These are phyloP conservation scores for Sorghum bicolor DNA, from an alignment of 176 grass and related monocot genomes.

Conservation along the genomic window DNA sequence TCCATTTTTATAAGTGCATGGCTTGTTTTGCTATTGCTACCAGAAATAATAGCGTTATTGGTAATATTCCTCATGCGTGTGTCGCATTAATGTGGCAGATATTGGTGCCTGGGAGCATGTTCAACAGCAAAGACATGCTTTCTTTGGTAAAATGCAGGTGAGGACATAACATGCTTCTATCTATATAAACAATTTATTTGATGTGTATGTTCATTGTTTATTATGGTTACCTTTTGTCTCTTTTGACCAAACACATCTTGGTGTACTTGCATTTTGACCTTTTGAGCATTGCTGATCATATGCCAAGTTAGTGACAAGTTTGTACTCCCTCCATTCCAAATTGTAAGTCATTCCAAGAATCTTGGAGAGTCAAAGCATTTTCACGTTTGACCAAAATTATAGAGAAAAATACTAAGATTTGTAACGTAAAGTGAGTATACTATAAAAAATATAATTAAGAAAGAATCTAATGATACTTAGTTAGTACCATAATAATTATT, in stretches of 20 bases:
- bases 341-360: no score
- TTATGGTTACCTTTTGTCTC: neutral
- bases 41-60: neutral
- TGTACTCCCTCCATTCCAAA: no score
- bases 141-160: slow-evolving; percentile 98
- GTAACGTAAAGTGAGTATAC: no score
- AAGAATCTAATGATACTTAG: no score
- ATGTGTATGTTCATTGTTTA: neutral
- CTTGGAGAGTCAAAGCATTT: no score
- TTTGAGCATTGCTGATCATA: slow-evolving; percentile 14
- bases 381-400: no score
- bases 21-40: neutral
- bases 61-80: neutral
- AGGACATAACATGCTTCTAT: slow-evolving; percentile 14
- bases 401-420: no score
- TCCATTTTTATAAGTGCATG: neutral
- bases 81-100: slow-evolving; percentile 40
- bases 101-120: slow-evolving; percentile 94
- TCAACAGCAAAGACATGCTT: slow-evolving; percentile 87
- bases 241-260: neutral
- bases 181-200: slow-evolving; percentile 3
- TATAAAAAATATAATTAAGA: no score
- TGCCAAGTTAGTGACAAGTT: neutral
- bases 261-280: neutral
- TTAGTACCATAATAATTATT: no score